Evolutionary conservation across 768 basidiomycete genomes (phyloP).

Genomic region (Termitomyces sp.): DNA sequence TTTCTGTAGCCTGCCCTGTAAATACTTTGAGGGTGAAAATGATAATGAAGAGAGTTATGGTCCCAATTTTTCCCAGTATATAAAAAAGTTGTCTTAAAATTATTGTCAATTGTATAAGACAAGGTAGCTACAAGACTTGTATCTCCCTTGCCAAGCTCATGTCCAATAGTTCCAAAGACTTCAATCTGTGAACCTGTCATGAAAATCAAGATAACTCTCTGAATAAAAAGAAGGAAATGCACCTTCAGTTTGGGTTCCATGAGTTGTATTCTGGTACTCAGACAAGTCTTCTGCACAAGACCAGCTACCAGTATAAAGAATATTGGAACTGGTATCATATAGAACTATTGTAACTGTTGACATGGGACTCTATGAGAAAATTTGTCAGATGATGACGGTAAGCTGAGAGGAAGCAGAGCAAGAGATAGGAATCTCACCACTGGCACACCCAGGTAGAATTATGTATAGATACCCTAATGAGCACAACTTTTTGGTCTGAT

Average conservation of each 20-base stretch:
- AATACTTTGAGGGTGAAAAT: too few relatives aligned
- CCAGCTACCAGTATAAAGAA: conserved; percentile 2
- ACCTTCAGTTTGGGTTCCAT: conserved; percentile 7
- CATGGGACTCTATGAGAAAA: neutral
- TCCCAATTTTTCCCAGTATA: neutral
- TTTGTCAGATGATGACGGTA: neutral
- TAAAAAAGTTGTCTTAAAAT: neutral
- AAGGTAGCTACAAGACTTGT: conserved; percentile 2
- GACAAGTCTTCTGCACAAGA: neutral
- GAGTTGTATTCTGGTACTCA: conserved; percentile 3
- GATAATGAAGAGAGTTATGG: neutral
- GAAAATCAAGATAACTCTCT: neutral
- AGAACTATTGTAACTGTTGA: conserved; percentile 17
- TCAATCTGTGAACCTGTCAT: conserved; percentile 6
- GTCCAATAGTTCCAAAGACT: conserved; percentile 12
- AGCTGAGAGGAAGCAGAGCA: neutral
- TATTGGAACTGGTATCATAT: conserved; percentile 4
- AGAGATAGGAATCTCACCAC: neutral
- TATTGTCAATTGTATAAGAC: conserved; percentile 3
- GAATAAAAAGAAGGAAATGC: neutral
- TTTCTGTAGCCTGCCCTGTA: too few relatives aligned
- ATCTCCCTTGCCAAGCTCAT: conserved; percentile 3
- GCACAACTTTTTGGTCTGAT: too few relatives aligned
- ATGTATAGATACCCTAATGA: too few relatives aligned
- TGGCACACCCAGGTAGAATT: too few relatives aligned